Evolutionary conservation across 768 basidiomycete species (phyloP).

Genomic region (Hypsizygus marmoreus): DNA sequence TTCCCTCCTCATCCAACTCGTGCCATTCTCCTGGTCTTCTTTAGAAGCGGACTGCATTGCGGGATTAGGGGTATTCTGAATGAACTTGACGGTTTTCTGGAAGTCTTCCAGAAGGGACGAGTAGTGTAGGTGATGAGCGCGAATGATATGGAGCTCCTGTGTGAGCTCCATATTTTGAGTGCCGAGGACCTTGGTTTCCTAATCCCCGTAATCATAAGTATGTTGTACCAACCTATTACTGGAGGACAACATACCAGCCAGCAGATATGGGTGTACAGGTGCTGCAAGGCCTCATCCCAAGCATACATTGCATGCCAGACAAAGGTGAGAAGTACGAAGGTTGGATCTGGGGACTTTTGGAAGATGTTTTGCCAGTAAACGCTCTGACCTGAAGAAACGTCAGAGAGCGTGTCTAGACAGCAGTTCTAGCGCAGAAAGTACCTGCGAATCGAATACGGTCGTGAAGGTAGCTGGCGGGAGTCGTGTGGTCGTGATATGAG

Average conservation of each 20-base stretch:
- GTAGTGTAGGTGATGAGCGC: constrained; percentile 55
- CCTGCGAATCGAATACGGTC: constrained; percentile 51
- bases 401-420: background rate
- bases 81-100: constrained; percentile 45
- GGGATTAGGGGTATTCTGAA: constrained; percentile 46
- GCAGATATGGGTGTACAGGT: constrained; percentile 26
- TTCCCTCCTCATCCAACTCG: constrained; percentile 43
- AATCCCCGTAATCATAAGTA: too few relatives aligned
- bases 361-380: constrained; percentile 30
- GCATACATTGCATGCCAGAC: constrained; percentile 29
- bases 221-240: too few relatives aligned
- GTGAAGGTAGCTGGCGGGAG: constrained; percentile 43
- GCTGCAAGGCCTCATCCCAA: constrained; percentile 28
- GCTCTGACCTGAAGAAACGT: constrained; percentile 18
- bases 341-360: constrained; percentile 22
- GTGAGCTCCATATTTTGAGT: constrained; percentile 45
- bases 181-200: constrained; percentile 50
- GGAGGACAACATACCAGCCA: constrained; percentile 17
- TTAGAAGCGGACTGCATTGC: constrained; percentile 42
- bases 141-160: constrained; percentile 51
- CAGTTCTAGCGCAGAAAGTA: constrained; percentile 9
- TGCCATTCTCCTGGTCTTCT: constrained; percentile 28
- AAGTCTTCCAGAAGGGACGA: constrained; percentile 50
- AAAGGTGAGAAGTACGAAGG: constrained; percentile 25
- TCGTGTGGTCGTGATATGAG: constrained; percentile 36